Evolutionary conservation across 345 rosid species (phyloP).

Genomic region (Linum usitatissimum): DNA sequence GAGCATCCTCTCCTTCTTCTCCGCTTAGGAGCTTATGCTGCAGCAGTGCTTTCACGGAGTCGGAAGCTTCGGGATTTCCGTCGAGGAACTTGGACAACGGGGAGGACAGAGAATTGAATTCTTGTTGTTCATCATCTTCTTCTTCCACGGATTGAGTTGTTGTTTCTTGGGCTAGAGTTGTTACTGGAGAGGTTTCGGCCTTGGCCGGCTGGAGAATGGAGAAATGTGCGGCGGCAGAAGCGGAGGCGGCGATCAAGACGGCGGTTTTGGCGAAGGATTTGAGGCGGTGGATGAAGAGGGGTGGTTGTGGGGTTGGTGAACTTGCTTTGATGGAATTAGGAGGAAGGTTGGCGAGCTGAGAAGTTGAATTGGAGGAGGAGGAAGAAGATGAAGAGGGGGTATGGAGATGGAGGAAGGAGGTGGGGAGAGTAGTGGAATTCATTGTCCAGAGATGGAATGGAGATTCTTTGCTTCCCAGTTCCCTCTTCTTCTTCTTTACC

Average conservation of each 20-base stretch:
- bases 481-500: not conserved
- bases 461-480: not conserved
- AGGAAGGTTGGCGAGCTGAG: slow-evolving; percentile 10
- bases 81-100: slow-evolving; percentile 39
- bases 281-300: slow-evolving; percentile 18
- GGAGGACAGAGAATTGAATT: not conserved
- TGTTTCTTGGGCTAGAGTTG: slow-evolving; percentile 27
- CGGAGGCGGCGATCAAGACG: slow-evolving; percentile 39
- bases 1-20: slow-evolving; percentile 67
- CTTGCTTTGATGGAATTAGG: slow-evolving; percentile 1
- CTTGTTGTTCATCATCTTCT: slow-evolving; percentile 11
- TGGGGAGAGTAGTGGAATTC: slow-evolving; percentile 27
- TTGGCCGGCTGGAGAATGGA: slow-evolving; percentile 32
- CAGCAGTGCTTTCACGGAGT: slow-evolving; percentile 43
- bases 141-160: slow-evolving; percentile 4
- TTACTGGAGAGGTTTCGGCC: slow-evolving; percentile 40
- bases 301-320: not conserved
- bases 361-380: slow-evolving; percentile 12
- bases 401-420: slow-evolving; percentile 20
- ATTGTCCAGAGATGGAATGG: slow-evolving; percentile 11
- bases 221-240: slow-evolving; percentile 35
- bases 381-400: slow-evolving; percentile 16
- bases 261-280: slow-evolving; percentile 41
- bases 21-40: slow-evolving; percentile 62
- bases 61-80: slow-evolving; percentile 39